Conservation (phyloP, 176 grass and related monocot species). For the Rhipidocladum racemiflorum region DNA sequence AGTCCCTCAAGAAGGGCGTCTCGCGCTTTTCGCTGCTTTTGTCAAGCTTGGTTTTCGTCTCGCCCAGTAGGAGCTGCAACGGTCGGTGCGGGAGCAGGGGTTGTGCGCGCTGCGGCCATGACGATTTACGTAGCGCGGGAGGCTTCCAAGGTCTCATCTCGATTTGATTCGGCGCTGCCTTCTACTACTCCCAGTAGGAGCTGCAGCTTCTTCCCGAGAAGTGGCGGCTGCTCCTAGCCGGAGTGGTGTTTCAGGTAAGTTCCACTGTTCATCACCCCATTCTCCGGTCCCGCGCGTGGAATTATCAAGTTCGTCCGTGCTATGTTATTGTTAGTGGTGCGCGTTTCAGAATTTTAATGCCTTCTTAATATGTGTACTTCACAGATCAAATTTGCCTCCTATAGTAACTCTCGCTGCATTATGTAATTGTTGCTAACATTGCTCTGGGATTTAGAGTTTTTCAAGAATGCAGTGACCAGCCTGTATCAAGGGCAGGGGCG, state of each 20-base stretch:
- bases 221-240: constrained; percentile 74
- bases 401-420: constrained; percentile 10
- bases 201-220: constrained; percentile 77
- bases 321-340: neutral
- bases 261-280: neutral
- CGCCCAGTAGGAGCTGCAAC: constrained; percentile 35
- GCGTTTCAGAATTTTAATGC: constrained; percentile 8
- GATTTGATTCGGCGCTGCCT: constrained; percentile 1
- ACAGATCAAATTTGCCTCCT: neutral
- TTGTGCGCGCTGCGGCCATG: constrained; percentile 34
- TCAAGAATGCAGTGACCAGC: neutral
- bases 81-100: neutral
- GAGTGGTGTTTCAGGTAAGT: constrained; percentile 77
- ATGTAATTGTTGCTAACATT: neutral
- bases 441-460: neutral
- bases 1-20: too few relatives aligned
- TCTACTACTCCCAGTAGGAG: constrained; percentile 39
- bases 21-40: too few relatives aligned
- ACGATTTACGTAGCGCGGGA: constrained; percentile 91
- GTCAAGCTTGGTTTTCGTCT: too few relatives aligned
- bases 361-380: neutral
- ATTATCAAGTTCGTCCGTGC: constrained; percentile 5
- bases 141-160: constrained; percentile 65
- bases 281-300: neutral
- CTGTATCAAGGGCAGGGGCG: neutral